Conservation (phyloP, 352 stramenopile genomes). For the Globisporangium rhizosaccharum region DNA sequence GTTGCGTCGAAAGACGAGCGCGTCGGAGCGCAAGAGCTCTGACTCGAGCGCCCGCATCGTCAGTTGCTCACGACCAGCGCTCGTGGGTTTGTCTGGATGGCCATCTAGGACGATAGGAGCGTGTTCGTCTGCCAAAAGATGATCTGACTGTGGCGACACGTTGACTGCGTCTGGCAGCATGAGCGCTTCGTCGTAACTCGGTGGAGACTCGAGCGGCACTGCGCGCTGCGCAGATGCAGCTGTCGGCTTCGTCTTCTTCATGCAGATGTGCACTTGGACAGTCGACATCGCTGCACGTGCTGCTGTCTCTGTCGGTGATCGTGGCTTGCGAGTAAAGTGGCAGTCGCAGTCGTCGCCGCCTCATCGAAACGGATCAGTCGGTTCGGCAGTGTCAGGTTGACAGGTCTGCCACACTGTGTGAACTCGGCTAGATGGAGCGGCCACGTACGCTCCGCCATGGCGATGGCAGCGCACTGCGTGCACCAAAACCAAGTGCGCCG, state of each 20-base stretch:
- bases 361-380: no score
- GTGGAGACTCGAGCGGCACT: constrained; percentile 9
- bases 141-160: no score
- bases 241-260: constrained; percentile 16
- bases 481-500: constrained; percentile 1
- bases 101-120: no score
- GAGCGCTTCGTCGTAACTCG: constrained; percentile 37
- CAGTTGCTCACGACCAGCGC: not conserved
- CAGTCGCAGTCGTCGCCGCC: no score
- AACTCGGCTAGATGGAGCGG: not conserved
- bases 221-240: not conserved
- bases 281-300: constrained; percentile 11
- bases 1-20: not conserved
- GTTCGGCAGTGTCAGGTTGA: no score
- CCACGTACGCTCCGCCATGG: no score
- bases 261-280: constrained; percentile 25
- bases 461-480: not conserved
- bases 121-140: no score
- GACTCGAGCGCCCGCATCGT: not conserved
- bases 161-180: constrained; percentile 18
- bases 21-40: constrained; percentile 1
- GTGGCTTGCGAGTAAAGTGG: not conserved
- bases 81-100: no score
- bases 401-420: no score
- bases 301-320: not conserved